Base-by-base conservation (phyloP, 2,329 filamentous ascomycete genomes). In the Trichoderma breve region DNA sequence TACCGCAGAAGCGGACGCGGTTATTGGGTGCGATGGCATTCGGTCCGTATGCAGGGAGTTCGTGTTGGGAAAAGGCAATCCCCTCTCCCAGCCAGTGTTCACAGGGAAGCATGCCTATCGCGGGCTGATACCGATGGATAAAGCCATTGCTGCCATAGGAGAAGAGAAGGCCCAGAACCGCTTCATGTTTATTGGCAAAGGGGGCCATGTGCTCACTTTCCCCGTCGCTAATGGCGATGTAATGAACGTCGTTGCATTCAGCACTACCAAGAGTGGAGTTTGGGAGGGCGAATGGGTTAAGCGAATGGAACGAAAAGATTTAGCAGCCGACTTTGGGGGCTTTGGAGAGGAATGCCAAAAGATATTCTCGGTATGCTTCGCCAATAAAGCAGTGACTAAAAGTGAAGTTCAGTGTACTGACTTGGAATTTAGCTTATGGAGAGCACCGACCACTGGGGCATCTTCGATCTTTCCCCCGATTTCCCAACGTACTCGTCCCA, bases 1-100 rank as follows among this genome's bases (percentile, higher is more conserved):
- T 8, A 70, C 72, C 12, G 72, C 64, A 11, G 39, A 60, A 18
- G 75, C 76, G 14, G 70, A 73, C 34, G 65, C 73, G 5, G 75
- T 78, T n/a, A 65, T 78, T 43, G 77, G 76, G 0, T 77, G 76
- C 30, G 77, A 78, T 63, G 77, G 77, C 28, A 76, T 75, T 28
- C 63, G 60, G 21, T 73, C 74, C 4, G 28, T 61, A 4, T 70
- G 66, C 32, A 58, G 66, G 43, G 57, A 62, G 2, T 70, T 70
- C 3, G 57, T 70, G 4, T 2, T 70, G 7, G 66, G 66, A 14
- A 70, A 70, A 21, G 57, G 60, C 15, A 62, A 62, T 4, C 57
- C 66, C 24, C n/a, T 62, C n/a, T 70, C 57, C 6, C 36, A 61
- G 30, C 66, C 66, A 6, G 2, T 1, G 2, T 70, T 70, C 18